phyloP scores from a whole-genome alignment of 2,329 filamentous ascomycete genomes.

The Bipolaris bicolor region DNA sequence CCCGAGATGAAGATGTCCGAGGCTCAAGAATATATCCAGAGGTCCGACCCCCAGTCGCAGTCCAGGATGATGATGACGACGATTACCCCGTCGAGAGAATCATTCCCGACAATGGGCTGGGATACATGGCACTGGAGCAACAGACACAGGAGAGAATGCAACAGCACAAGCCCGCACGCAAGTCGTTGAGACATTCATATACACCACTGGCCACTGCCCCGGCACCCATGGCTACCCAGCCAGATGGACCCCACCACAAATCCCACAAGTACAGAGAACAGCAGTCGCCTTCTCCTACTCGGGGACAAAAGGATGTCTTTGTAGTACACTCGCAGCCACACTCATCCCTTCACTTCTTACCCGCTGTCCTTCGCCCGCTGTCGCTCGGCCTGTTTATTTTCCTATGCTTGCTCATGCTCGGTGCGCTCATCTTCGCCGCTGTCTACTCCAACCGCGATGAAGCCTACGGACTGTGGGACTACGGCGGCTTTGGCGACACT shows the following conservation, averaged over 20 bases:
- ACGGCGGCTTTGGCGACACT: constrained; percentile 70
- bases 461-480: constrained; percentile 70
- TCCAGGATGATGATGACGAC: constrained; percentile 30
- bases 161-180: constrained; percentile 29
- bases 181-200: constrained; percentile 22
- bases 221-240: constrained; percentile 11
- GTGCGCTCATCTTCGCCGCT: constrained; percentile 73
- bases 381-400: constrained; percentile 67
- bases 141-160: constrained; percentile 38
- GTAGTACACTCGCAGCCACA: constrained; percentile 55
- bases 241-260: constrained; percentile 7
- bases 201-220: constrained; percentile 14
- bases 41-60: constrained; percentile 11
- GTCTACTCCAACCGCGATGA: constrained; percentile 47
- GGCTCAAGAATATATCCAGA: constrained; percentile 59
- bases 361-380: constrained; percentile 70
- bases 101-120: constrained; percentile 49
- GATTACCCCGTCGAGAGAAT: constrained; percentile 60
- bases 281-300: constrained; percentile 20
- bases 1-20: constrained; percentile 70
- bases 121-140: constrained; percentile 46
- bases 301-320: constrained; percentile 51
- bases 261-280: constrained; percentile 10
- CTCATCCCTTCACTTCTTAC: constrained; percentile 68
- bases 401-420: constrained; percentile 72